Conservation (phyloP, 208 protist genomes). For the Phytomonas francai region DNA sequence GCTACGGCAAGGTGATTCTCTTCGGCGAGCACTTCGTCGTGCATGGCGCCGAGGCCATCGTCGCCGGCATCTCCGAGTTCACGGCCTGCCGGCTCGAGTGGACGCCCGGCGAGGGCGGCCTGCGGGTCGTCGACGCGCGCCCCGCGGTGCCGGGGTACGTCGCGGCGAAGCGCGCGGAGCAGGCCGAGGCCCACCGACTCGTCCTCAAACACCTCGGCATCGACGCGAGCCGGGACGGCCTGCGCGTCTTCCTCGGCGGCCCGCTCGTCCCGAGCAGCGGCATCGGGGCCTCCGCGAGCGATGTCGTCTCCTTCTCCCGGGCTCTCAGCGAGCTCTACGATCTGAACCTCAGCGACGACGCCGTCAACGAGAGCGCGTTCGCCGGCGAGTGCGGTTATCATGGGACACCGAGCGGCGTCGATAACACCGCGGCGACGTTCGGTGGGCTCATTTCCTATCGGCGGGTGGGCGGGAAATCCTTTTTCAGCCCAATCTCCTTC, state of each 20-base stretch:
- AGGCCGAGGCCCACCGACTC: slow-evolving; percentile 59
- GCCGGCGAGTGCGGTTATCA: slow-evolving; percentile 81
- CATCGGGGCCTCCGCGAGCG: slow-evolving; percentile 75
- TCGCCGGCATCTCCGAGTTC: slow-evolving; percentile 74
- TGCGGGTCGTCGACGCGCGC: slow-evolving; percentile 58
- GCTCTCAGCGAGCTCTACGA: slow-evolving; percentile 66
- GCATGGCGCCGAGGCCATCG: slow-evolving; percentile 71
- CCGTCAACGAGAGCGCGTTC: slow-evolving; percentile 61
- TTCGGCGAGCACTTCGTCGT: slow-evolving; percentile 93
- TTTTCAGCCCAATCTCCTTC: slow-evolving; percentile 32
- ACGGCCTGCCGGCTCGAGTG: slow-evolving; percentile 56
- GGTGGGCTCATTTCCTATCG: slow-evolving; percentile 76
- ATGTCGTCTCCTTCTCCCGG: slow-evolving; percentile 69
- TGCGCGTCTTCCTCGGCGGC: slow-evolving; percentile 54
- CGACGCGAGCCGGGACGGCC: slow-evolving; percentile 42
- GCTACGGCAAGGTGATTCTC: slow-evolving; percentile 90
- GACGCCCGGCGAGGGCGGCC: slow-evolving; percentile 23
- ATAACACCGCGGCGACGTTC: slow-evolving; percentile 85
- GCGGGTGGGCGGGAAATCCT: slow-evolving; percentile 26
- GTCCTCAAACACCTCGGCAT: slow-evolving; percentile 74
- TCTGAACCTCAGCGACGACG: slow-evolving; percentile 45
- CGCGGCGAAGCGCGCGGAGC: slow-evolving; percentile 60
- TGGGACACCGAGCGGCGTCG: slow-evolving; percentile 82
- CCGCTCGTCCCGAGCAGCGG: slow-evolving; percentile 71
- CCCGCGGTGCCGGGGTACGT: slow-evolving; percentile 79